Evolutionary conservation across 177 flowering plant genomes (phyloP).

Genomic region (Vitis hybrid): DNA sequence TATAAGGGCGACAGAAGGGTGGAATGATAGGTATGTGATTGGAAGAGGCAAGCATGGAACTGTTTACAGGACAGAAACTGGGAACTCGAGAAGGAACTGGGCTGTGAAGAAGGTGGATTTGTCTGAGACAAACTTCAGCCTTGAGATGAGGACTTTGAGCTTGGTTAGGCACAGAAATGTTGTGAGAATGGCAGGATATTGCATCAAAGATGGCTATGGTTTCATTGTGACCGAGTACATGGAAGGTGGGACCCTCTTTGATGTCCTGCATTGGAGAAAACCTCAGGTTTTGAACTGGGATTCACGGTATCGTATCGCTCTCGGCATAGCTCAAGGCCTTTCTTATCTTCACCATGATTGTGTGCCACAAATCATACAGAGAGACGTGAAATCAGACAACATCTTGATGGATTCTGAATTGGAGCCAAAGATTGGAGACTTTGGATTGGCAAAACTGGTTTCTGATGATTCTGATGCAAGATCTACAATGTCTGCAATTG

Average conservation of each 20-base stretch:
- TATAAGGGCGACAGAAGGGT: slow-evolving; percentile 27
- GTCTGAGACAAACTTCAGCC: slow-evolving; percentile 14
- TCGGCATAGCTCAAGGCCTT: slow-evolving; percentile 38
- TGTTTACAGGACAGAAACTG: slow-evolving; percentile 20
- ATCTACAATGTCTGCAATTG: slow-evolving; percentile 23
- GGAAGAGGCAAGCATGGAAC: slow-evolving; percentile 32
- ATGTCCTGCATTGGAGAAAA: slow-evolving; percentile 14
- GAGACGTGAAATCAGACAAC: slow-evolving; percentile 28
- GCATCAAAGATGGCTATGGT: slow-evolving; percentile 25
- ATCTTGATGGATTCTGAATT: slow-evolving; percentile 29
- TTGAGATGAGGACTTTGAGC: neutral
- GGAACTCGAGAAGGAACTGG: slow-evolving; percentile 15
- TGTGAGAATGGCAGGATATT: slow-evolving; percentile 24
- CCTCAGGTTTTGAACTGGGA: slow-evolving; percentile 21
- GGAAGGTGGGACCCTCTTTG: slow-evolving; percentile 24
- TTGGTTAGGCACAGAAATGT: slow-evolving; percentile 29
- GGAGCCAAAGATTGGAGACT: slow-evolving; percentile 34
- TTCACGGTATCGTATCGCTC: slow-evolving; percentile 18
- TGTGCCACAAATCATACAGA: slow-evolving; percentile 23
- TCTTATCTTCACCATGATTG: slow-evolving; percentile 34
- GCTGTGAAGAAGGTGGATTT: slow-evolving; percentile 26
- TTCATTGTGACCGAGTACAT: slow-evolving; percentile 25
- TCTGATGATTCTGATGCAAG: slow-evolving; percentile 9
- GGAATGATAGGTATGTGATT: slow-evolving; percentile 22
- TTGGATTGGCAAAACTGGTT: slow-evolving; percentile 27